Conservation (phyloP, 805 yeast genomes). For the Danielozyma ontarioensis region DNA sequence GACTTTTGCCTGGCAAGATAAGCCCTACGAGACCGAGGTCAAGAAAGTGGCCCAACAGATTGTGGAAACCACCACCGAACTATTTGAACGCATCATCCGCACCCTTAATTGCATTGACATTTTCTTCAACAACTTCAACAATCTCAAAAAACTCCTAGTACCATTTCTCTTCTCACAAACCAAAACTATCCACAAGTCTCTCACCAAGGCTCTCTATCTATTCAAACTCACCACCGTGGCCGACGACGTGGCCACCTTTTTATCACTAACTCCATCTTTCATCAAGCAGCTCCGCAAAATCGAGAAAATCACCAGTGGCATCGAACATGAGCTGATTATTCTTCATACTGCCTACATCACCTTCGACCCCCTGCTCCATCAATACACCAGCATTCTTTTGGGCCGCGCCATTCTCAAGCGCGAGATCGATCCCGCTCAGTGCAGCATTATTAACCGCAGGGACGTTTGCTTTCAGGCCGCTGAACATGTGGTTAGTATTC, state of each 20-base stretch:
- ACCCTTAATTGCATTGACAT: constrained; percentile 32
- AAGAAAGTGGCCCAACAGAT: constrained; percentile 8
- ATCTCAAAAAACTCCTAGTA: constrained; percentile 31
- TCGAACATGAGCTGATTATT: constrained; percentile 28
- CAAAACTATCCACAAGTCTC: constrained; percentile 17
- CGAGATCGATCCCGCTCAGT: constrained; percentile 21
- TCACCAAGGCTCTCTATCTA: constrained; percentile 21
- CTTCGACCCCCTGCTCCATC: constrained; percentile 29
- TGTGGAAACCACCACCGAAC: constrained; percentile 6
- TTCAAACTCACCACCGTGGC: constrained; percentile 26
- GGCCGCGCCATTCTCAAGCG: constrained; percentile 38
- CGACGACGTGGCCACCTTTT: constrained; percentile 19
- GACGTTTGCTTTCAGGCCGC: constrained; percentile 38
- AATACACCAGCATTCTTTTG: constrained; percentile 31
- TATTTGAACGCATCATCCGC: constrained; percentile 12
- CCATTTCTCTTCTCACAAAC: constrained; percentile 34
- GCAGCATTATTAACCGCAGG: constrained; percentile 31
- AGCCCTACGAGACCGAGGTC: constrained; percentile 9
- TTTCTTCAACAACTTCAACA: constrained; percentile 34
- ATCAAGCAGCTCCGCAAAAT: constrained; percentile 27
- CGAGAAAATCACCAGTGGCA: constrained; percentile 34
- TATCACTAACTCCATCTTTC: constrained; percentile 15
- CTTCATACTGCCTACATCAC: constrained; percentile 24
- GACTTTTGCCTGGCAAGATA: constrained; percentile 12
- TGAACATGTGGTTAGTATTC: constrained; percentile 38